Base-by-base conservation (phyloP, 352 stramenopile species). In the Pythium insidiosum region DNA sequence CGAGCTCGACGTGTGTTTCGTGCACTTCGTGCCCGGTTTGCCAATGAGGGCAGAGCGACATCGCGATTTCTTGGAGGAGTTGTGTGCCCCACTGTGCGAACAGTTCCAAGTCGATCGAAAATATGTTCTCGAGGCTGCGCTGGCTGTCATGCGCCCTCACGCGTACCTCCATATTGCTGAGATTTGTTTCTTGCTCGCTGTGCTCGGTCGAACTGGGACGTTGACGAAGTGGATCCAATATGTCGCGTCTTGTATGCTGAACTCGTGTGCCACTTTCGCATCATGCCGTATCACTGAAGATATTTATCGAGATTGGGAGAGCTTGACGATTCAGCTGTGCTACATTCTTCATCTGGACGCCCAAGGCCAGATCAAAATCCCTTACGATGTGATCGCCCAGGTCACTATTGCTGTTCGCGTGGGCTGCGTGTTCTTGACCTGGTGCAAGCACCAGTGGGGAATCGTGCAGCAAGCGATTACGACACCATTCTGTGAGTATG, bases 161-260 rank as follows among this genome's bases (percentile, higher is more conserved):
- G 80, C 80, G 7, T 78, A 88, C 24, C 44, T 90, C 19, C 80
- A 93, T 53, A 84, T 93, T 11, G 74, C 84, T 20, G 80, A 89
- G 56, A 70, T 86, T 1, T 88, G 77, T 22, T 88, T 93, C 33
- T 37, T 93, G 21, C 53, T 93, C 10, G 75, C 75, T 2, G 68
- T 88, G 36, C 45, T 93, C 11, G 60, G 50, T 2, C 66, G 80
- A 36, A 52, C 54, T 0, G 60, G 53, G 5, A 78, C 76, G 11
- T 45, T 93, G 39, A 69, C 62, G 22, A 88, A 88, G 53, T 93
- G 80, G 80, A 66, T 93, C 34, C 63, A 88, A 41, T 93, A 86
- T 35, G 68, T 93, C 4, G 66, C 77, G 7, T 56, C 87, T 4
- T 88, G 68, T 28, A 87, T 90, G 77, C 55, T 93, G 11, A 73